These are phyloP conservation scores for Fusarium veterinarium DNA, from an alignment of 2,329 filamentous ascomycete genomes.

Conservation along the genomic window DNA sequence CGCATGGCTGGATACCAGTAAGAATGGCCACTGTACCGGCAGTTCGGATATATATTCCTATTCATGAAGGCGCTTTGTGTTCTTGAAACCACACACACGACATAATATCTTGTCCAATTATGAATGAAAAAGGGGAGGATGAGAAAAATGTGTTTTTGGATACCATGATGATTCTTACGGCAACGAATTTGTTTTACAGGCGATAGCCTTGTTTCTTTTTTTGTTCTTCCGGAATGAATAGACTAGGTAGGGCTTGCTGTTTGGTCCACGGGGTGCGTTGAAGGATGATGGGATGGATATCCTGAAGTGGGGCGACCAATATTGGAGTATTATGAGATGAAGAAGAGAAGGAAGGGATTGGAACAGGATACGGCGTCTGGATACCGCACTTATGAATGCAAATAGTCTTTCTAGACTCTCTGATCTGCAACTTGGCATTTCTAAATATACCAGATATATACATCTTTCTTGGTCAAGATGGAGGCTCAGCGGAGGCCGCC, in stretches of 20 bases:
- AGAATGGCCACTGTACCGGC: background rate
- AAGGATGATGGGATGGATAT: constrained; percentile 1
- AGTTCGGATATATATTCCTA: background rate
- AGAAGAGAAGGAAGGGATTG: constrained; percentile 13
- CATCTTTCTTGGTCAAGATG: background rate
- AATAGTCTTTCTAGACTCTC: constrained; percentile 9
- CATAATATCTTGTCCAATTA: background rate
- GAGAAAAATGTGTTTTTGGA: constrained; percentile 26
- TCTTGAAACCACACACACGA: background rate
- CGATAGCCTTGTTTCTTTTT: constrained; percentile 26
- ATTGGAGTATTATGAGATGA: constrained; percentile 15
- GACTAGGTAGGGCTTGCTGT: constrained; percentile 13
- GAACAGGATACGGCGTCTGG: constrained; percentile 22
- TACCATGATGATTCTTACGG: constrained; percentile 37
- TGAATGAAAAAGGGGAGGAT: constrained; percentile 13
- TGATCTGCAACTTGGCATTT: constrained; percentile 37
- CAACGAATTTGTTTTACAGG: constrained; percentile 23
- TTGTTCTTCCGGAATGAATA: constrained; percentile 15
- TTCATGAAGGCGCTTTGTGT: constrained; percentile 1
- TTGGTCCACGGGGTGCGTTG: constrained; percentile 1
- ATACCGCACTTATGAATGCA: constrained; percentile 31
- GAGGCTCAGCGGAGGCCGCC: constrained; percentile 38
- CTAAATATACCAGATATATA: constrained; percentile 34
- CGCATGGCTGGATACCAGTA: constrained; percentile 32
- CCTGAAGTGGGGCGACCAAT: constrained; percentile 25